Conservation (phyloP, 495 filamentous ascomycete species). For the Emericellopsis terricola region DNA sequence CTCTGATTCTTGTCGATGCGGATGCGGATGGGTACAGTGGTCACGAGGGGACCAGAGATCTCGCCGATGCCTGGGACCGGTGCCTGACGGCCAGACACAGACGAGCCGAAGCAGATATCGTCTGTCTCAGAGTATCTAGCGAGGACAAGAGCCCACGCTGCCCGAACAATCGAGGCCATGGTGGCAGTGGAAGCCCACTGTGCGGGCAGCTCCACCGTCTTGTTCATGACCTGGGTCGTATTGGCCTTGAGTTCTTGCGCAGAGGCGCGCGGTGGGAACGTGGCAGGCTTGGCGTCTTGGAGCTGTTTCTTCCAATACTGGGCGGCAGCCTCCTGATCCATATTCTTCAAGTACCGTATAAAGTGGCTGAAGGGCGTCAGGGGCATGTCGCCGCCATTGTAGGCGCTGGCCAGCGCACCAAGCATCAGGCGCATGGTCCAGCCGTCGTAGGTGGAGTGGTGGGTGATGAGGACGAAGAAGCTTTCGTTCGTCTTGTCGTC, state of each 20-base stretch:
- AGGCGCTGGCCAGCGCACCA: too few species aligned
- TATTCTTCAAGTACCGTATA: background rate
- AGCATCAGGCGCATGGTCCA: too few species aligned
- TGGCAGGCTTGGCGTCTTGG: background rate
- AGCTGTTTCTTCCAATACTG: conserved; percentile 1
- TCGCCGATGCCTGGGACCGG: too few species aligned
- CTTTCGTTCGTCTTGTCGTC: too few species aligned
- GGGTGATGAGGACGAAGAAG: too few species aligned
- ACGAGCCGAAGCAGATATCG: conserved; percentile 29
- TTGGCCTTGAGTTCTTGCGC: background rate
- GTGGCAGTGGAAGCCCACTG: conserved; percentile 4
- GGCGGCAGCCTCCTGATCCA: background rate
- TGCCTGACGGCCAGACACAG: conserved; percentile 29
- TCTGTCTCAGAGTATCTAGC: conserved; percentile 16
- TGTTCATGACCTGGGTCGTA: conserved; percentile 4
- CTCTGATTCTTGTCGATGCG: conserved; percentile 2
- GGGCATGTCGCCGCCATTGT: too few species aligned
- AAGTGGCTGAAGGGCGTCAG: background rate
- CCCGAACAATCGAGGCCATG: conserved; percentile 24
- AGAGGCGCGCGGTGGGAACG: background rate
- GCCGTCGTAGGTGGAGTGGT: too few species aligned
- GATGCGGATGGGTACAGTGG: too few species aligned
- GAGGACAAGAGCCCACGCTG: conserved; percentile 24
- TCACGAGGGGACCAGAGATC: conserved; percentile 35
- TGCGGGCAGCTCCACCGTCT: background rate